Percentiles rank a stretch among this genome's conserved stretches.
Evolutionary conservation across 192 early-diverging fungal genomes (phyloP).

Genomic region (Coemansia sp.): DNA sequence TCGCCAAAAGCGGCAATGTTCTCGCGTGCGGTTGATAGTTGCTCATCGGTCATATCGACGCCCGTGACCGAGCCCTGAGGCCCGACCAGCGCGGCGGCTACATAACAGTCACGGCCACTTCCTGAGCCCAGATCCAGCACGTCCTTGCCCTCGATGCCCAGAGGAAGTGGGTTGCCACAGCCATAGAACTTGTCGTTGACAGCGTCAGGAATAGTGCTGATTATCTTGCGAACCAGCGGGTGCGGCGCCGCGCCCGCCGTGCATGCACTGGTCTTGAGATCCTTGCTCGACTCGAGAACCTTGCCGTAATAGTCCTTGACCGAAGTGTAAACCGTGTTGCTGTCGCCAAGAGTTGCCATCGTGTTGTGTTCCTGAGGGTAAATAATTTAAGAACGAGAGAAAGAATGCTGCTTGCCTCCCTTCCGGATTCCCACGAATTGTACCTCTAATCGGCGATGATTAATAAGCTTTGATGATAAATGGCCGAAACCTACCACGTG

Average conservation of each 20-base stretch:
- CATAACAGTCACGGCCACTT: constrained; percentile 52
- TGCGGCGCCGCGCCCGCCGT: constrained; percentile 13
- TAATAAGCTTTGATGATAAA: no score
- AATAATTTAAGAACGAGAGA: neutral
- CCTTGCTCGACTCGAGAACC: constrained; percentile 21
- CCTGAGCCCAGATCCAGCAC: constrained; percentile 53
- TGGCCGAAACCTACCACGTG: no score
- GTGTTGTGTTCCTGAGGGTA: neutral
- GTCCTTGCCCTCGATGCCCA: constrained; percentile 43
- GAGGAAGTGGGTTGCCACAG: constrained; percentile 46
- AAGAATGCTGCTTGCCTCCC: neutral
- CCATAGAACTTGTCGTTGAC: constrained; percentile 47
- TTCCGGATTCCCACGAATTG: no score
- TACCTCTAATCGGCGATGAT: no score
- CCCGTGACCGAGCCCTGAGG: constrained; percentile 44
- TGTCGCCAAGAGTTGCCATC: constrained; percentile 7
- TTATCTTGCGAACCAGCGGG: constrained; percentile 36
- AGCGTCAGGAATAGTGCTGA: constrained; percentile 32
- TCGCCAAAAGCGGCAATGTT: constrained; percentile 14
- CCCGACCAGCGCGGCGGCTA: constrained; percentile 47
- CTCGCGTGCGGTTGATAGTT: constrained; percentile 39
- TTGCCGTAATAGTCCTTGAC: constrained; percentile 43
- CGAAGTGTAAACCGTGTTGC: constrained; percentile 1
- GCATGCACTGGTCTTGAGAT: constrained; percentile 37
- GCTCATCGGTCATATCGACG: constrained; percentile 55